These are phyloP conservation scores for Rhypophila decipiens DNA, from an alignment of 495 filamentous ascomycete species.

Conservation along the genomic window DNA sequence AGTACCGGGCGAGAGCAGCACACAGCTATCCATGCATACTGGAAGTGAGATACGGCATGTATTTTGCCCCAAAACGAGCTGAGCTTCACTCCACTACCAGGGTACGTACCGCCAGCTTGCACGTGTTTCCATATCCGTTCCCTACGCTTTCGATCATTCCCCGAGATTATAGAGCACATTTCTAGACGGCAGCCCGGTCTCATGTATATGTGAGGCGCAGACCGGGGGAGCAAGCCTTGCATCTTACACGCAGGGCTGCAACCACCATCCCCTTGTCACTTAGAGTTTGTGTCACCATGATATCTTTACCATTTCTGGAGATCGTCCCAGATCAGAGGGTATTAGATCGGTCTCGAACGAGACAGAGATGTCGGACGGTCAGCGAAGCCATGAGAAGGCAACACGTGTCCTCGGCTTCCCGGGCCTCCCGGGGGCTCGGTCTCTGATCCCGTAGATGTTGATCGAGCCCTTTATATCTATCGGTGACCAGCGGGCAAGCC, in stretches of 20 bases:
- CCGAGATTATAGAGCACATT: too few relatives aligned
- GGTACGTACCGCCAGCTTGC: neutral
- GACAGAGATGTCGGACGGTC: too few relatives aligned
- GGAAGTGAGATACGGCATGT: neutral
- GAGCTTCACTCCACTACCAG: neutral
- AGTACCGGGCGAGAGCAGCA: neutral
- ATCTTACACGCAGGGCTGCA: constrained; percentile 2
- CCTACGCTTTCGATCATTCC: too few relatives aligned
- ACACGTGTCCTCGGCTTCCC: too few relatives aligned
- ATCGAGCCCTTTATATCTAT: too few relatives aligned
- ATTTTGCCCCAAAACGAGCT: neutral
- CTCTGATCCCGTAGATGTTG: too few relatives aligned
- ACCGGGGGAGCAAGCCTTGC: constrained; percentile 12
- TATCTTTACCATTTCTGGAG: too few relatives aligned
- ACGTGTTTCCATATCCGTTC: neutral
- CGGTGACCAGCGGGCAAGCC: too few relatives aligned
- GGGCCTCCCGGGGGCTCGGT: too few relatives aligned
- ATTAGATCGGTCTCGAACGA: neutral
- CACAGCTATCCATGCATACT: neutral
- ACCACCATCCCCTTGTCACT: neutral
- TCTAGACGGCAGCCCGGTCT: neutral
- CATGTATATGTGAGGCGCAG: neutral
- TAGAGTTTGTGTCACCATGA: neutral
- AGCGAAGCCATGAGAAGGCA: too few relatives aligned
- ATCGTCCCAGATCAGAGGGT: too few relatives aligned